These are phyloP conservation scores for Kodamaea hsintzibuensis DNA, from an alignment of 805 yeast genomes.

Conservation along the genomic window DNA sequence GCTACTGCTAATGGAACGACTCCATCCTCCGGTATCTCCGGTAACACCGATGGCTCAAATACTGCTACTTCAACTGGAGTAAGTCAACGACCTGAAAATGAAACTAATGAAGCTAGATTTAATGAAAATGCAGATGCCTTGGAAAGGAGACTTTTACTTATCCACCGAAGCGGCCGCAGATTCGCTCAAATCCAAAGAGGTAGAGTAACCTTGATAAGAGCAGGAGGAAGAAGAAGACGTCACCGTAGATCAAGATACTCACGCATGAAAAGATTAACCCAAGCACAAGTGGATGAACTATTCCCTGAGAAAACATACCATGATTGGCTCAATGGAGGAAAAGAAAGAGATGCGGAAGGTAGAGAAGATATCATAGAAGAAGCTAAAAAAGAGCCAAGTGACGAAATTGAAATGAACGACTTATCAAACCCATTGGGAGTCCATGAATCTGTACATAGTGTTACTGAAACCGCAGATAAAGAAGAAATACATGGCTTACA, in stretches of 20 bases:
- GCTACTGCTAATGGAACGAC: neutral
- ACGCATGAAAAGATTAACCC: slow-evolving; percentile 53
- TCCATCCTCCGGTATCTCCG: too few species aligned
- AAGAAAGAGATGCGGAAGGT: slow-evolving; percentile 47
- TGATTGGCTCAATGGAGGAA: slow-evolving; percentile 64
- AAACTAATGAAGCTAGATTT: neutral
- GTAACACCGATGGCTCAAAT: neutral
- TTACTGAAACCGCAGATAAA: slow-evolving; percentile 1
- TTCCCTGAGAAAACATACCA: slow-evolving; percentile 60
- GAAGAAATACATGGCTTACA: slow-evolving; percentile 35
- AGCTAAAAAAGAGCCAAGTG: slow-evolving; percentile 17
- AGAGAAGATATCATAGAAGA: slow-evolving; percentile 48
- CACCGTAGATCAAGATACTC: slow-evolving; percentile 40
- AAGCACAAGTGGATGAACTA: slow-evolving; percentile 57
- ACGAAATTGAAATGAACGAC: slow-evolving; percentile 6
- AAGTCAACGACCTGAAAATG: neutral
- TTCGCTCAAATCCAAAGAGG: slow-evolving; percentile 9
- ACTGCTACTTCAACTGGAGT: neutral
- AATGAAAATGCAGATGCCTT: slow-evolving; percentile 2
- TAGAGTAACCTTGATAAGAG: neutral
- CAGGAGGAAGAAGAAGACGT: slow-evolving; percentile 24
- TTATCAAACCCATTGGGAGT: neutral
- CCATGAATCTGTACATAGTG: neutral
- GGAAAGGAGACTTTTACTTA: slow-evolving; percentile 6
- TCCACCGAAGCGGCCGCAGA: slow-evolving; percentile 5